These are phyloP conservation scores for Stagonosporopsis cucurbitacearum DNA, from an alignment of 2,329 filamentous ascomycete genomes.

Conservation along the genomic window DNA sequence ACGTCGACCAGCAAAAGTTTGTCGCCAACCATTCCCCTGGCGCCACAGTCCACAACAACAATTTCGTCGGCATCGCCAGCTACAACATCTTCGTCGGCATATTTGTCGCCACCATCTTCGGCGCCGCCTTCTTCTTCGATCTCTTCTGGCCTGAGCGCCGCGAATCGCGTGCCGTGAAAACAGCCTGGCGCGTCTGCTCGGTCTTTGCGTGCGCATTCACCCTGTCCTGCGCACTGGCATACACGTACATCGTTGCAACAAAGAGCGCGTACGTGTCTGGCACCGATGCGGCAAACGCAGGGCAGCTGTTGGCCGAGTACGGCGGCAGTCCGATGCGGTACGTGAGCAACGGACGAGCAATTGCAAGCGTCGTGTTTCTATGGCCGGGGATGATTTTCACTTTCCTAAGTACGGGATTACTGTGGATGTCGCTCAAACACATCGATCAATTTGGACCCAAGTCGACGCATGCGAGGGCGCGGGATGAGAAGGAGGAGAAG, in stretches of 20 bases:
- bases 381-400: constrained; percentile 61
- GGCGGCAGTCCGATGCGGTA: constrained; percentile 53
- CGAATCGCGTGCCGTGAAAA: constrained; percentile 57
- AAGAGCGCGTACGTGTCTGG: constrained; percentile 56
- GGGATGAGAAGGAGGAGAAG: constrained; percentile 20
- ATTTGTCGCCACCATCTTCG: constrained; percentile 64
- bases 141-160: constrained; percentile 65
- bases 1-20: constrained; percentile 60
- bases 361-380: constrained; percentile 60
- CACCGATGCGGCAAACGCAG: constrained; percentile 39
- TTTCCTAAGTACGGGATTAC: constrained; percentile 52
- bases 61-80: constrained; percentile 61
- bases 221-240: constrained; percentile 56
- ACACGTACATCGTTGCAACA: constrained; percentile 60
- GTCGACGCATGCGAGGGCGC: constrained; percentile 44
- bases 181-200: constrained; percentile 62
- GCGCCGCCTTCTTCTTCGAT: constrained; percentile 67
- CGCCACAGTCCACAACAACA: constrained; percentile 60
- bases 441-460: constrained; percentile 50
- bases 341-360: constrained; percentile 56
- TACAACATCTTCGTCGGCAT: constrained; percentile 67
- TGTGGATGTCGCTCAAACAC: constrained; percentile 50
- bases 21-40: constrained; percentile 51
- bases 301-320: constrained; percentile 46
- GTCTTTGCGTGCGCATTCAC: constrained; percentile 57